Evolutionary conservation across 2,329 filamentous ascomycete species (phyloP).

Genomic region (Xylariaceae sp.): DNA sequence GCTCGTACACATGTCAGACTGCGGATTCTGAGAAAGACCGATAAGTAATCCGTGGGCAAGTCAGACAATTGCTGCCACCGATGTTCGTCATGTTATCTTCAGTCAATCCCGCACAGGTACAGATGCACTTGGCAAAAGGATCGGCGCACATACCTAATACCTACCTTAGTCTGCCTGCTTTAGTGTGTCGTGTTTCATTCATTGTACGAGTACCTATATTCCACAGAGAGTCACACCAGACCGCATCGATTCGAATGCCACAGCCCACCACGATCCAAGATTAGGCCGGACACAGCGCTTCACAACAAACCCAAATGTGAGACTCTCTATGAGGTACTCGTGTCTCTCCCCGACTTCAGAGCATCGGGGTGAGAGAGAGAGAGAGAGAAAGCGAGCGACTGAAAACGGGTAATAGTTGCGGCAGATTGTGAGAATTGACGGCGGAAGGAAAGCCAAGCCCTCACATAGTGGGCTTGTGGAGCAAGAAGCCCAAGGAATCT

Average conservation of each 20-base stretch:
- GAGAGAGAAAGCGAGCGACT: no score
- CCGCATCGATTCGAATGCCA: not conserved
- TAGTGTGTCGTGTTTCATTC: constrained; percentile 31
- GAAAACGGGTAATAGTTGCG: constrained; percentile 15
- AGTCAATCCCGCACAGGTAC: not conserved
- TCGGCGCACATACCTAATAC: constrained; percentile 26
- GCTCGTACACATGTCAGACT: no score
- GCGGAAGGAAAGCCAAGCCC: constrained; percentile 7
- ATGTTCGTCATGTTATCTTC: constrained; percentile 5
- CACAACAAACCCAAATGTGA: not conserved
- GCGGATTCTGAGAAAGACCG: not conserved
- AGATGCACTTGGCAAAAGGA: constrained; percentile 19
- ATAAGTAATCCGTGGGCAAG: not conserved
- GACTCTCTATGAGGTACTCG: not conserved
- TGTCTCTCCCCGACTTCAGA: constrained; percentile 7
- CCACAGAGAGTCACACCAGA: constrained; percentile 22
- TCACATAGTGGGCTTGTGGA: constrained; percentile 9
- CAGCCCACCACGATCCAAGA: not conserved
- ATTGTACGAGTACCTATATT: constrained; percentile 21
- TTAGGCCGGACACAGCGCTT: not conserved
- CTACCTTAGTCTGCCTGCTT: constrained; percentile 11
- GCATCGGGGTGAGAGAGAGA: constrained; percentile 2
- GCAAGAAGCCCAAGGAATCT: constrained; percentile 17
- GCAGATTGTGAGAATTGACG: constrained; percentile 16
- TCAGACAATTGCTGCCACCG: constrained; percentile 15